These are phyloP conservation scores for Zymoseptoria tritici DNA, from an alignment of 2,329 filamentous ascomycete genomes.

Conservation along the genomic window DNA sequence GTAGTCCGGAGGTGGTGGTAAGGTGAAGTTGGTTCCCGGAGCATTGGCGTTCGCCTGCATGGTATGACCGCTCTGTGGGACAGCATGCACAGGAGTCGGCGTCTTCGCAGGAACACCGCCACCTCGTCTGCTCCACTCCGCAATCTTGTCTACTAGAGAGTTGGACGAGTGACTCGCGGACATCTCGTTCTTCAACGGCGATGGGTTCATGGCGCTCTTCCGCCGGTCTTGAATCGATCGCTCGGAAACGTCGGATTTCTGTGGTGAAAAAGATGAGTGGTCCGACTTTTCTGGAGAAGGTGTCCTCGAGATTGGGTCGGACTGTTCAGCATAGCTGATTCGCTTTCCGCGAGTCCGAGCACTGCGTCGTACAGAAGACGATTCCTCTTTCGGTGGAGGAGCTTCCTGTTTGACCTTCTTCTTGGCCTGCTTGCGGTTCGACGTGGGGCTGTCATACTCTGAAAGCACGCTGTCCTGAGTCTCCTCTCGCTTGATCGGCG, in stretches of 20 bases:
- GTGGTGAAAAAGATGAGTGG: conserved; percentile 8
- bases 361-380: conserved; percentile 10
- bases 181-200: not conserved
- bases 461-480: not conserved
- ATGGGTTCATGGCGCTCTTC: not conserved
- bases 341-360: conserved; percentile 11
- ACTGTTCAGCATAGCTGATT: conserved; percentile 14
- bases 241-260: not conserved
- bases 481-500: not conserved
- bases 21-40: not conserved
- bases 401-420: conserved; percentile 1
- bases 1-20: not conserved
- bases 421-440: conserved; percentile 2
- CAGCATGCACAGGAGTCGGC: not conserved
- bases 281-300: conserved; percentile 13
- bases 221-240: not conserved
- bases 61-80: not conserved
- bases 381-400: conserved; percentile 3
- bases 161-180: not conserved
- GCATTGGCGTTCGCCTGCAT: not conserved
- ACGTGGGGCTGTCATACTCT: not conserved
- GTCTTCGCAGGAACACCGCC: not conserved
- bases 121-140: conserved; percentile 6
- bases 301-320: conserved; percentile 4
- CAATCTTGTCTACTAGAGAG: conserved; percentile 9